Base-by-base conservation (phyloP, 83 land plant genomes). In the Picea engelmannii region DNA sequence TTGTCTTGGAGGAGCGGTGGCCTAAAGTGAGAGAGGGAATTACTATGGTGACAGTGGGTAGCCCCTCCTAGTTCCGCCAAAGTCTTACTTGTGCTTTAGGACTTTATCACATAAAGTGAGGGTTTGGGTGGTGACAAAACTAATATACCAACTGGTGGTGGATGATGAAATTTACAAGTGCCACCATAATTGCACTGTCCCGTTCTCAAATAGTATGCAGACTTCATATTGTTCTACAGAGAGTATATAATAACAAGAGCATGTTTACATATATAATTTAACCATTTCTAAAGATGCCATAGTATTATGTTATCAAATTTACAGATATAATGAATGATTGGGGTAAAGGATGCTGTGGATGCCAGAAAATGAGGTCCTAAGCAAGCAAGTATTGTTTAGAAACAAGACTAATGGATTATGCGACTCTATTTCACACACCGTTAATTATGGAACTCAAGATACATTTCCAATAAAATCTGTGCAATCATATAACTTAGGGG, bases 81-180 rank as follows among this genome's bases (percentile, higher is more conserved):
- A 31, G 31, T 31, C 31, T 31, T 31, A 31, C 31, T 31, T 31
- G 31, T 31, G 31, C 31, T 31, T n/a, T n/a, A n/a, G n/a, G n/a
- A n/a, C n/a, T n/a, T n/a, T n/a, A n/a, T n/a, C n/a, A n/a, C n/a
- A n/a, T n/a, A n/a, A n/a, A n/a, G n/a, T n/a, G n/a, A n/a, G n/a
- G n/a, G n/a, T n/a, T n/a, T n/a, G n/a, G n/a, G 44, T 42, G 44
- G 44, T 42, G 6, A 42, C 44, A 42, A 85, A 64, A 90, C 83
- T 86, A 89, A 78, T 68, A 88, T 80, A 77, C 83, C 88, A 38
- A 93, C 87, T 64, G 94, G 98, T 69, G 90, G 93, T 67, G 99
- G 99, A 84, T 97, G 99, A 84, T 97, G 92, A 77, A 92, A 97
- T 88, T 95, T 97, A 90, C 99, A 95, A 42, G 97, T 92, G 75